A percentile compares a stretch with the other conserved stretches of the same genome.
These are phyloP conservation scores for Ephemerocybe angulata DNA, from an alignment of 768 basidiomycete genomes.

Conservation along the genomic window DNA sequence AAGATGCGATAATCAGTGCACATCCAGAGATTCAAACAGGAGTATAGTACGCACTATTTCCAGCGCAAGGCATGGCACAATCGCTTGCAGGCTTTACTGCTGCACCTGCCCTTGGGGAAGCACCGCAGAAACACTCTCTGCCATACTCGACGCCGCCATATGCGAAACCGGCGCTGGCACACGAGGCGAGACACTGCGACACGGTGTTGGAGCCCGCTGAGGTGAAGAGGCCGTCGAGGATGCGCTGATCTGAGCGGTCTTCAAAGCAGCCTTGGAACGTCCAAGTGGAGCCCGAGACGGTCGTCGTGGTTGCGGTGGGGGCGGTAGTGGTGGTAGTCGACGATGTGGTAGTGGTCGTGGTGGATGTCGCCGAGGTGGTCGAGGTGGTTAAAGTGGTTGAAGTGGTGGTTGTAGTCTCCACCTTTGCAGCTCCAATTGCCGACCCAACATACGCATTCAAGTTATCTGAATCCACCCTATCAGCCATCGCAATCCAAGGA, in stretches of 20 bases:
- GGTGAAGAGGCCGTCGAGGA: background rate
- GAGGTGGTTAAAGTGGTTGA: background rate
- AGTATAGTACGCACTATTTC: slow-evolving; percentile 22
- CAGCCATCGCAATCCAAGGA: slow-evolving; percentile 9
- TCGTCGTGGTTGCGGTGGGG: background rate
- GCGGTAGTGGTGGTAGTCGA: background rate
- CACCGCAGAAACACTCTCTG: slow-evolving; percentile 30
- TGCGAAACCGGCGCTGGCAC: slow-evolving; percentile 21
- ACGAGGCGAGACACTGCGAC: slow-evolving; percentile 24
- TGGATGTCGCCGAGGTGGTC: background rate
- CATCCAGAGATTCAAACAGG: background rate
- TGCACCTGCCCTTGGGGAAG: slow-evolving; percentile 21
- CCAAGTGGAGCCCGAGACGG: background rate
- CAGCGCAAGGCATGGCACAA: slow-evolving; percentile 30
- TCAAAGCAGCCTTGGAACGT: slow-evolving; percentile 13
- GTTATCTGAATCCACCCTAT: slow-evolving; percentile 40
- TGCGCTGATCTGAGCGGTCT: no score
- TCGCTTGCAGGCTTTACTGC: slow-evolving; percentile 19
- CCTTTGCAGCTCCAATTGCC: slow-evolving; percentile 18
- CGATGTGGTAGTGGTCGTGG: background rate
- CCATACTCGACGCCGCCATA: slow-evolving; percentile 32
- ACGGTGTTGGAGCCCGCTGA: slow-evolving; percentile 20
- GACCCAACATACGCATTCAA: slow-evolving; percentile 62
- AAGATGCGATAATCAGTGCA: no score
- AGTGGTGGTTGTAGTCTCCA: background rate